A percentile compares a stretch with the other conserved stretches of the same genome.
These are phyloP conservation scores for Rhizoctonia solani DNA, from an alignment of 1,284 basidiomycete genomes.

Conservation along the genomic window DNA sequence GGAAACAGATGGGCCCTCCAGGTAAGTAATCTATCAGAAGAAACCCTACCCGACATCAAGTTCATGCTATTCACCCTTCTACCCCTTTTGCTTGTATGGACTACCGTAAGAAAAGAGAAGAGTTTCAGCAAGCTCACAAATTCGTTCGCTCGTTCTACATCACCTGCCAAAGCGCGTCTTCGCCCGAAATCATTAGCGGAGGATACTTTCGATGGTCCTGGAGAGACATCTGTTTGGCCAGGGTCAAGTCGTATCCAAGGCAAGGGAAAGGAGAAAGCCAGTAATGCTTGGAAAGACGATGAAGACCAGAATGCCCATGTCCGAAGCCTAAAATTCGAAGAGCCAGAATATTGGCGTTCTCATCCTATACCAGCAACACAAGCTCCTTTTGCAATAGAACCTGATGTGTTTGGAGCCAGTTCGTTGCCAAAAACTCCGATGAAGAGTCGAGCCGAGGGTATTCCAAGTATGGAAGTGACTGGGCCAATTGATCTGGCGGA, in stretches of 20 bases:
- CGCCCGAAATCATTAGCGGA: background rate
- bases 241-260: slow-evolving; percentile 42
- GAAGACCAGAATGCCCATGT: slow-evolving; percentile 38
- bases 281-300: slow-evolving; percentile 45
- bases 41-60: background rate
- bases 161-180: background rate
- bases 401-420: slow-evolving; percentile 16
- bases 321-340: background rate
- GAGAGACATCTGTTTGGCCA: background rate
- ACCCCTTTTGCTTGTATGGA: slow-evolving; percentile 11
- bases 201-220: background rate
- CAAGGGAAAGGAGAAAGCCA: slow-evolving; percentile 51
- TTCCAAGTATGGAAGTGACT: background rate
- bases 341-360: slow-evolving; percentile 11
- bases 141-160: slow-evolving; percentile 15
- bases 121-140: slow-evolving; percentile 20
- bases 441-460: background rate
- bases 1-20: slow-evolving; percentile 3
- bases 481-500: slow-evolving; percentile 1
- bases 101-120: slow-evolving; percentile 32
- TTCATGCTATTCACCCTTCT: background rate
- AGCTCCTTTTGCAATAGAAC: slow-evolving; percentile 1
- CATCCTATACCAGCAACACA: slow-evolving; percentile 4
- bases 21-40: background rate
- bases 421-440: slow-evolving; percentile 1